phyloP scores from a whole-genome alignment of 352 stramenopile genomes.

The Thraustochytrium striatum region DNA sequence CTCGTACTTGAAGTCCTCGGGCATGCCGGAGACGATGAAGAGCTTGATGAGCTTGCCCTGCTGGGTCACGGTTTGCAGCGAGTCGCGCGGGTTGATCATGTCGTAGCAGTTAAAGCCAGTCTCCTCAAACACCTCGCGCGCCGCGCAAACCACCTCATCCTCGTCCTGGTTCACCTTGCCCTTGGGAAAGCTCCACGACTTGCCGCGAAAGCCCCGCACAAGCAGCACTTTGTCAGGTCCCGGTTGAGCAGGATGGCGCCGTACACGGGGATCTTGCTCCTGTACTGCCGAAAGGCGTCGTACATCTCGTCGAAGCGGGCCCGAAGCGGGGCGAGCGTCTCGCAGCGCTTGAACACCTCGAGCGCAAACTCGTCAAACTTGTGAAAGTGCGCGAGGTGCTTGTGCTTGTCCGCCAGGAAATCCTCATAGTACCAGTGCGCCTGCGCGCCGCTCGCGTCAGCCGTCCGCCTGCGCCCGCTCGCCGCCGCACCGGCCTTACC shows the following conservation, averaged over 20 bases:
- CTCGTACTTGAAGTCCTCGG: constrained; percentile 73
- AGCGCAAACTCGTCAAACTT: constrained; percentile 51
- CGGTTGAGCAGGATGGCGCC: constrained; percentile 81
- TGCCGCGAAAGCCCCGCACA: constrained; percentile 83
- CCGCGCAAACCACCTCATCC: constrained; percentile 74
- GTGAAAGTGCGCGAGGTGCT: constrained; percentile 55
- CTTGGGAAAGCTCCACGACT: constrained; percentile 80
- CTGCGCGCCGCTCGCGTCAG: constrained; percentile 55
- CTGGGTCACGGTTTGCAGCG: constrained; percentile 75
- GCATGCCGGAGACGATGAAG: constrained; percentile 74
- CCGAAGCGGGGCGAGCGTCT: constrained; percentile 69
- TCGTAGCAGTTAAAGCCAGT: constrained; percentile 68
- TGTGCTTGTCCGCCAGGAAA: constrained; percentile 58
- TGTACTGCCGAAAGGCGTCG: constrained; percentile 80
- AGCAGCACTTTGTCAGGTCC: constrained; percentile 74
- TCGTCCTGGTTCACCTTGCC: constrained; percentile 89
- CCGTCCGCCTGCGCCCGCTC: not conserved
- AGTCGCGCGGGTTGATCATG: constrained; percentile 61
- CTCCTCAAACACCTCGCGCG: constrained; percentile 83
- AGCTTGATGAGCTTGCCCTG: constrained; percentile 77
- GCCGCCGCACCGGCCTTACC: not conserved
- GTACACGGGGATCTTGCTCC: constrained; percentile 78
- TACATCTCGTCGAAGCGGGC: constrained; percentile 76
- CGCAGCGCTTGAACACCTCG: constrained; percentile 56
- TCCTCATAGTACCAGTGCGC: constrained; percentile 92